These are phyloP conservation scores for Phyllosticta capitalensis DNA, from an alignment of 2,329 filamentous ascomycete genomes.

Conservation along the genomic window DNA sequence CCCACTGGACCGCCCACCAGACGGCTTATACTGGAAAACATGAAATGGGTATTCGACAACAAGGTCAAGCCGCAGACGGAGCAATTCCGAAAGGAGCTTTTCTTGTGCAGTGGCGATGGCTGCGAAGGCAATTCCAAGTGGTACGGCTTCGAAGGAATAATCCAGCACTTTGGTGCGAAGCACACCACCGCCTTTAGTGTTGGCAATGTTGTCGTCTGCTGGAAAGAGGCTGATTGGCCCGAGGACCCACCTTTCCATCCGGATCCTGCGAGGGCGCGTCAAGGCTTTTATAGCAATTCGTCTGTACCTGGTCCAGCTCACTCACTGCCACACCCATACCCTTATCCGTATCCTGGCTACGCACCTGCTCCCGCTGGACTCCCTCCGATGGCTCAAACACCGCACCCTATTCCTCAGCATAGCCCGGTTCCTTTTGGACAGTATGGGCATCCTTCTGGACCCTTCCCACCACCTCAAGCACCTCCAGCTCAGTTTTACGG, in stretches of 20 bases:
- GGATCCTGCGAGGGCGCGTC: slow-evolving; percentile 42
- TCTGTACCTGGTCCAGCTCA: slow-evolving; percentile 15
- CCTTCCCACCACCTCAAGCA: slow-evolving; percentile 27
- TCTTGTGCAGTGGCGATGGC: slow-evolving; percentile 55
- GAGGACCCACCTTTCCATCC: slow-evolving; percentile 61
- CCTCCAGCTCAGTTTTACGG: slow-evolving; percentile 12
- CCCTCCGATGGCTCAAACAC: slow-evolving; percentile 26
- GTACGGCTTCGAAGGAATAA: slow-evolving; percentile 67
- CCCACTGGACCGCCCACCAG: slow-evolving; percentile 46
- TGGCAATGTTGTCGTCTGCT: slow-evolving; percentile 65
- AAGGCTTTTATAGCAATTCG: slow-evolving; percentile 23
- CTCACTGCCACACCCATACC: slow-evolving; percentile 16
- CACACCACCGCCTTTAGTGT: slow-evolving; percentile 62
- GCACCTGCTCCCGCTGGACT: slow-evolving; percentile 28
- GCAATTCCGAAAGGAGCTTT: slow-evolving; percentile 58
- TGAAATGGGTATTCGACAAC: slow-evolving; percentile 76
- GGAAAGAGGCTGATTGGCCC: slow-evolving; percentile 71
- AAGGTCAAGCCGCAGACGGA: slow-evolving; percentile 65
- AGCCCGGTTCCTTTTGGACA: slow-evolving; percentile 26
- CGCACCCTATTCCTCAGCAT: slow-evolving; percentile 17
- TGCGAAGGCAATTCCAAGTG: slow-evolving; percentile 57
- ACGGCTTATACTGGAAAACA: slow-evolving; percentile 67
- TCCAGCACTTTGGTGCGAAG: slow-evolving; percentile 78
- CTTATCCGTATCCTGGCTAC: slow-evolving; percentile 25
- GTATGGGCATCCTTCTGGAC: slow-evolving; percentile 26